Conservation (phyloP, 179 eudicot species). For the Silene coronaria region DNA sequence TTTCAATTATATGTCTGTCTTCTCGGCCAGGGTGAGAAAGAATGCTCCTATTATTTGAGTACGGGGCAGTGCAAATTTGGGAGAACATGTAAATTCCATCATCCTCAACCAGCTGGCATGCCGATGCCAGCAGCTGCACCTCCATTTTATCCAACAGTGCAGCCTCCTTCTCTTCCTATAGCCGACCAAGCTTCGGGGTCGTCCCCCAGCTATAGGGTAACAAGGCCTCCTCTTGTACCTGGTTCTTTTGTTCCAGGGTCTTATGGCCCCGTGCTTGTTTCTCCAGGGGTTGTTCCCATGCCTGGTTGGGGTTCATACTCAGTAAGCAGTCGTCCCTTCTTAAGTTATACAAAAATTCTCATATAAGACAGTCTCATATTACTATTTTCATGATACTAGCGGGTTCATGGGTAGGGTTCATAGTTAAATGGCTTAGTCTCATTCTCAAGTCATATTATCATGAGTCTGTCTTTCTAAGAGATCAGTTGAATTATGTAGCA, state of each 20-base stretch:
- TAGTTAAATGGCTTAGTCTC: no score
- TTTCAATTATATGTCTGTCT: background rate
- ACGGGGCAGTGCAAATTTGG: conserved; percentile 99
- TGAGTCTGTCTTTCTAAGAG: background rate
- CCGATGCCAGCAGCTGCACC: conserved; percentile 66
- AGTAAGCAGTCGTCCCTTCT: conserved; percentile 33
- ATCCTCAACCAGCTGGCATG: conserved; percentile 73
- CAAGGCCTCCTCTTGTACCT: conserved; percentile 72
- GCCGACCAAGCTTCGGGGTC: conserved; percentile 47
- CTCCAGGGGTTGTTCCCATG: conserved; percentile 79
- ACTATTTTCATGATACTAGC: no score
- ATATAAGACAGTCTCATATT: background rate
- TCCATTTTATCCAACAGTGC: conserved; percentile 87
- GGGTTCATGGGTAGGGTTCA: no score
- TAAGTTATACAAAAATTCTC: background rate
- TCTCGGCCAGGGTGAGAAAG: conserved; percentile 58
- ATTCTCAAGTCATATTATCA: background rate
- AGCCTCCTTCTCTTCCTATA: conserved; percentile 66
- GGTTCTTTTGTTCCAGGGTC: conserved; percentile 75
- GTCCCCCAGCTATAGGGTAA: conserved; percentile 47
- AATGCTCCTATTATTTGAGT: conserved; percentile 97
- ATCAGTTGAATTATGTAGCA: background rate
- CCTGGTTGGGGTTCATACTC: conserved; percentile 80
- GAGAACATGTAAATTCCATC: conserved; percentile 89
- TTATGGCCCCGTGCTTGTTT: conserved; percentile 71